Evolutionary conservation across 768 basidiomycete genomes (phyloP), one percentile per base, ranked within the genome.

Genomic region (Amyloporia xantha): DNA sequence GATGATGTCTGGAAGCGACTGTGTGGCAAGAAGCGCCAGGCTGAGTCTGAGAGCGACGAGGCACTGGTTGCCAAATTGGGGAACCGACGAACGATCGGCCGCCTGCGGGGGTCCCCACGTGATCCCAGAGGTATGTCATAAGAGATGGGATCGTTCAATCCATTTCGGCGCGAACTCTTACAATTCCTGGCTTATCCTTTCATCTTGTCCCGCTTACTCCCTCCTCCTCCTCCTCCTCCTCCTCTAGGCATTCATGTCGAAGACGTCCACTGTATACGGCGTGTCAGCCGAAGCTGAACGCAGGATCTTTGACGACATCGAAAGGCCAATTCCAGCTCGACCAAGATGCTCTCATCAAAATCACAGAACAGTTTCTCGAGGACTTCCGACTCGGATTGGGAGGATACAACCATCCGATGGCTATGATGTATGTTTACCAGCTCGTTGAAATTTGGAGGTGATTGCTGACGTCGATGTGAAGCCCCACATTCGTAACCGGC

Each of bases 401-500:
- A 2, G 69, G 69, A 56, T 92, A 92, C 70, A 80, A 79, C 28
- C 78, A 85, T 39, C 72, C 86, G 35, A 87, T 95, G 83, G 91
- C 93, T 5, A 96, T 97, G 90, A 92, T 97, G 83, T 88, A 56
- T 49, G 80, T 62, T 7, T 20, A 24, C 20, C 21, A 48, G 15
- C 39, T 36, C 21, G 33, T 21, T 17, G 30, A 21, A 19, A 41
- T n/a, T n/a, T n/a, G n/a, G 4, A 38, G 17, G 35, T 55, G 10
- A 49, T 33, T 46, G 38, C 33, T 47, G 9, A 45, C 13, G 7
- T 21, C 43, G 17, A 41, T 45, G 23, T 48, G 21, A 58, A 93
- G 91, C 56, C 96, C 96, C 5, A 88, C 91, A 9, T 99, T 91
- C 68, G 91, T 98, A 37, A 91, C 88, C n/a, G 85, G 86, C 44